phyloP scores from a whole-genome alignment of 1,284 basidiomycete species.

The Apiotrichum sp. region DNA sequence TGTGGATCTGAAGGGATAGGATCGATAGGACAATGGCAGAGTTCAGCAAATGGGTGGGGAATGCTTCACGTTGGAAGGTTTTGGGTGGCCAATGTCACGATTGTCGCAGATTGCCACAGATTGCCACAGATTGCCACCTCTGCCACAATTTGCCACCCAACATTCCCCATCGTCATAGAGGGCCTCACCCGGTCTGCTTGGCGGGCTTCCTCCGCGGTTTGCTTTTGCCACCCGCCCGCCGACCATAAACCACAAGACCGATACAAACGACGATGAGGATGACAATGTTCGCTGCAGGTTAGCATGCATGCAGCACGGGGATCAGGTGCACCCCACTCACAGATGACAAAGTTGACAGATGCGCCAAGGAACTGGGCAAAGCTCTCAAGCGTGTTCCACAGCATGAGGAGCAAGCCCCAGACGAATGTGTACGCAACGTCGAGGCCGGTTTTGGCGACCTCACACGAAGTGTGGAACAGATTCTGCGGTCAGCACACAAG shows the following conservation, averaged over 20 bases:
- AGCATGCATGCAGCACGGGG: not conserved
- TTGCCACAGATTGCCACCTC: too few relatives aligned
- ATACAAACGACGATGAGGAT: constrained; percentile 27
- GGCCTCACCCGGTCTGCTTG: too few relatives aligned
- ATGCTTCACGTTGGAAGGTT: too few relatives aligned
- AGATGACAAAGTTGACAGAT: constrained; percentile 32
- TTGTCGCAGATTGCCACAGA: too few relatives aligned
- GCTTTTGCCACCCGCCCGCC: not conserved
- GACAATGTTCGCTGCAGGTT: constrained; percentile 31
- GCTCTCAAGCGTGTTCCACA: constrained; percentile 27
- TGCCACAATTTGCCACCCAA: too few relatives aligned
- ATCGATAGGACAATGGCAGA: too few relatives aligned
- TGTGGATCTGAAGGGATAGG: too few relatives aligned
- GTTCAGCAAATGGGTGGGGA: too few relatives aligned
- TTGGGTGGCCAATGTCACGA: too few relatives aligned
- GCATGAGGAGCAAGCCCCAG: constrained; percentile 22
- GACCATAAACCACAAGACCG: constrained; percentile 1
- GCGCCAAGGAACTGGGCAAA: constrained; percentile 33
- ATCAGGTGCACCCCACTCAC: constrained; percentile 18
- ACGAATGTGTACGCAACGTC: constrained; percentile 28
- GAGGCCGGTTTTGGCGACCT: constrained; percentile 24
- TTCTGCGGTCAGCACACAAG: constrained; percentile 16
- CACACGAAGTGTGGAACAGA: constrained; percentile 25
- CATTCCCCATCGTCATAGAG: too few relatives aligned
- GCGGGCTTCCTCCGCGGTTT: too few relatives aligned